Base-by-base conservation (phyloP, 1,284 basidiomycete genomes). In the Malassezia cuniculi region DNA sequence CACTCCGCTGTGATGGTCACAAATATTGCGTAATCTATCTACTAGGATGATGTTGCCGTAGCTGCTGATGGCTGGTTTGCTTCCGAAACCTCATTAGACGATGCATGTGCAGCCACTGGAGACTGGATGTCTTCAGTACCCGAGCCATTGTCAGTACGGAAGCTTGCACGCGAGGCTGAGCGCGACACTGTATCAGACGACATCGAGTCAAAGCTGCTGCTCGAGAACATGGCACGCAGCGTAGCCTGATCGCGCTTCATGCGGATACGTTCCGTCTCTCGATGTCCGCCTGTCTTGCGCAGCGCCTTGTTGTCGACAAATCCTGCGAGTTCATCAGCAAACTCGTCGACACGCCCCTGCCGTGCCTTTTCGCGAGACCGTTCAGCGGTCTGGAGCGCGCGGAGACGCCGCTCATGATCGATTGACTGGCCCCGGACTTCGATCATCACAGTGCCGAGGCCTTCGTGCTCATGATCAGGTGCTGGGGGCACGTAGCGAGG, bases 231-330 rank as follows among this genome's bases (percentile, higher is more conserved):
- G 7, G 58, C 52, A 27, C 52, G 50, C 24, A 62, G 44, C 19
- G 62, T 65, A 6, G 48, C 49, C 32, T 66, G 50, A 40, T 66
- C 62, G 35, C 63, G 39, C 44, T 47, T 55, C 45, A 54, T 51
- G 16, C 63, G 39, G 5, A 65, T 29, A 7, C 62, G 41, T 39
- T 66, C 63, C 27, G 58, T 57, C 36, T 66, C 63, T 22, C 43
- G 20, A 34, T 56, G 52, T 5, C 63, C 63, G 9, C 63, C 63
- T 1, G 63, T 66, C 39, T 60, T 61, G 21, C 63, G 47, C 6
- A 66, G 47, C 27, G 51, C 52, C 31, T 61, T 63, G 20, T 51
- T 55, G 33, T 65, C 62, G 10, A 65, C 63, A 24, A 66, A 66
- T 2, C 60, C 62, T 5, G 56, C 53, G 9, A 66, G 39, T 31